phyloP scores from a whole-genome alignment of 2,329 filamentous ascomycete genomes.

The Neonectria faginata region DNA sequence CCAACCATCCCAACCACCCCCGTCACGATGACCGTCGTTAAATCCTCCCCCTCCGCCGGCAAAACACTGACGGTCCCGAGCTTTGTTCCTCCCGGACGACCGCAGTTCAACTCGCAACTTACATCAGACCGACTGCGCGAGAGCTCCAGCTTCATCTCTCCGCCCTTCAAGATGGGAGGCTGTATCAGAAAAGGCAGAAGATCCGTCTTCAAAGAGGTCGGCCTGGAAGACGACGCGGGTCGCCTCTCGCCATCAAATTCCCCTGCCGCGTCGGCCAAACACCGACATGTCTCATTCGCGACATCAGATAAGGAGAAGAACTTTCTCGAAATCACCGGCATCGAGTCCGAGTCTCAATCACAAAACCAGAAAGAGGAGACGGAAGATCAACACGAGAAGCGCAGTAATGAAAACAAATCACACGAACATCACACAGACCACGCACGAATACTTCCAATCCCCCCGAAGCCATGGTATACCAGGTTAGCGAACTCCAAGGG shows the following conservation, averaged over 20 bases:
- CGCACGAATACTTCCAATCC: constrained; percentile 32
- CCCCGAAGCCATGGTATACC: constrained; percentile 56
- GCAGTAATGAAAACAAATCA: constrained; percentile 6
- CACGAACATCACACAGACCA: constrained; percentile 23
- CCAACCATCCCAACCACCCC: neutral
- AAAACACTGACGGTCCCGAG: constrained; percentile 29
- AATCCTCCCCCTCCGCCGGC: constrained; percentile 36
- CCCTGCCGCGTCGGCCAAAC: constrained; percentile 28
- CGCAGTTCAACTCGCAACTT: constrained; percentile 62
- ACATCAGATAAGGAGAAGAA: constrained; percentile 47
- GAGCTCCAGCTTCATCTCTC: constrained; percentile 53
- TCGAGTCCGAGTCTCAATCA: constrained; percentile 15
- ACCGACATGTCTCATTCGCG: constrained; percentile 32
- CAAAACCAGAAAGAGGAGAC: constrained; percentile 18
- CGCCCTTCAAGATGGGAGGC: constrained; percentile 55
- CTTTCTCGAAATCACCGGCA: constrained; percentile 47
- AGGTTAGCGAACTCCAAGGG: constrained; percentile 54
- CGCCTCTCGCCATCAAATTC: constrained; percentile 34
- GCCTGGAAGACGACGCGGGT: constrained; percentile 54
- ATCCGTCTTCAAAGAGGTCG: constrained; percentile 66
- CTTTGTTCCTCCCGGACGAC: constrained; percentile 50
- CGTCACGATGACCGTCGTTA: constrained; percentile 39
- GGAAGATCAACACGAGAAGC: constrained; percentile 19
- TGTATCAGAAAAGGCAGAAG: constrained; percentile 63
- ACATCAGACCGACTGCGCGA: constrained; percentile 66